These are phyloP conservation scores for Salmacisia buchloeana DNA, from an alignment of 1,284 basidiomycete genomes.

Conservation along the genomic window DNA sequence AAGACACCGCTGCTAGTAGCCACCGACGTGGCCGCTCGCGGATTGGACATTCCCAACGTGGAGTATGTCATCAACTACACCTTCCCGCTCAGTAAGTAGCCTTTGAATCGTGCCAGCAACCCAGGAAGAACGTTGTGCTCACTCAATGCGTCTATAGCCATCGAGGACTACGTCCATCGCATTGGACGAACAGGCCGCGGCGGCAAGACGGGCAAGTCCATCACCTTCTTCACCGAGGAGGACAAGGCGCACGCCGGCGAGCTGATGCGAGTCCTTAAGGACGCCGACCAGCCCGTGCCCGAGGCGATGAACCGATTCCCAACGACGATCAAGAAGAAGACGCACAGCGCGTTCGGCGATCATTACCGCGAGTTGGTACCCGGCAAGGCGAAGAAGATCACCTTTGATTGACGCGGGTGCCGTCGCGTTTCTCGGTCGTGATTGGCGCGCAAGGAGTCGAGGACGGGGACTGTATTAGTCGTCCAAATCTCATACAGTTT, in stretches of 20 bases:
- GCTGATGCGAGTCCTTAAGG: slow-evolving; percentile 81
- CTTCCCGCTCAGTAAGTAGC: slow-evolving; percentile 73
- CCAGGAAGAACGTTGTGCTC: neutral
- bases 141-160: slow-evolving; percentile 9
- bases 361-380: slow-evolving; percentile 56
- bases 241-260: slow-evolving; percentile 78
- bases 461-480: no score
- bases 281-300: slow-evolving; percentile 69
- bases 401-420: slow-evolving; percentile 26
- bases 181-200: slow-evolving; percentile 94
- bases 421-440: neutral
- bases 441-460: no score
- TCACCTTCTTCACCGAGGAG: slow-evolving; percentile 79
- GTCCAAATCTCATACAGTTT: no score
- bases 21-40: slow-evolving; percentile 94
- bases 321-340: slow-evolving; percentile 82
- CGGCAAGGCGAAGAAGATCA: slow-evolving; percentile 63
- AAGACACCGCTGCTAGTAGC: slow-evolving; percentile 81
- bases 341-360: slow-evolving; percentile 62
- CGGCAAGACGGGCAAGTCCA: slow-evolving; percentile 80
- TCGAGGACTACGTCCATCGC: slow-evolving; percentile 81
- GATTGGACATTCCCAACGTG: slow-evolving; percentile 94
- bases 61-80: slow-evolving; percentile 70
- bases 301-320: slow-evolving; percentile 82
- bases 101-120: neutral